These are phyloP conservation scores for Suillus brevipes DNA, from an alignment of 768 basidiomycete genomes.

Conservation along the genomic window DNA sequence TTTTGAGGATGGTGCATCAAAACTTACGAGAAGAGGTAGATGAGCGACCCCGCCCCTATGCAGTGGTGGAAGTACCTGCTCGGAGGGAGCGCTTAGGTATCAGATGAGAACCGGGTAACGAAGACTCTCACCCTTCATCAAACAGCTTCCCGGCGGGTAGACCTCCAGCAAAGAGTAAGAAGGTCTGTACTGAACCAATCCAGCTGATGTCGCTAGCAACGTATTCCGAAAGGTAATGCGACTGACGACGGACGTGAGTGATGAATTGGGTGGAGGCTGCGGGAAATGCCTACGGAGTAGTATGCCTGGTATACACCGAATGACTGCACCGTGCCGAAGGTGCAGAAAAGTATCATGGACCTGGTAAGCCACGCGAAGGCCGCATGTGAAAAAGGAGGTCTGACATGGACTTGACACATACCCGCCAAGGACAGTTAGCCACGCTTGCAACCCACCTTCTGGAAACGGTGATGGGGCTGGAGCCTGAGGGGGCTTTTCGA, in stretches of 20 bases:
- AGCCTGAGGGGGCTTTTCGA: not conserved
- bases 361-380: constrained; percentile 23
- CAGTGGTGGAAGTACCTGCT: constrained; percentile 43
- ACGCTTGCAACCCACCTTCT: constrained; percentile 47
- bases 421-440: constrained; percentile 50
- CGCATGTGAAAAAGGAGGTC: not conserved
- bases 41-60: constrained; percentile 35
- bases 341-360: constrained; percentile 45
- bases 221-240: constrained; percentile 37
- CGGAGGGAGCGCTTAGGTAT: not conserved
- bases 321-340: constrained; percentile 50
- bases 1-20: not conserved
- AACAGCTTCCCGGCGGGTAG: constrained; percentile 46
- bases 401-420: constrained; percentile 21
- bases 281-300: constrained; percentile 38
- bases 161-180: constrained; percentile 47
- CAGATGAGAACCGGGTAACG: constrained; percentile 12
- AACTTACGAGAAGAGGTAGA: constrained; percentile 46
- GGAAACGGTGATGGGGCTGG: constrained; percentile 31
- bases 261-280: not conserved
- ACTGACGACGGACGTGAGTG: constrained; percentile 22
- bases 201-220: constrained; percentile 47
- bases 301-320: constrained; percentile 54
- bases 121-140: constrained; percentile 42
- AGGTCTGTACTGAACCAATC: constrained; percentile 54